phyloP scores from a whole-genome alignment of 441 rosid species.

The Croton setiger region DNA sequence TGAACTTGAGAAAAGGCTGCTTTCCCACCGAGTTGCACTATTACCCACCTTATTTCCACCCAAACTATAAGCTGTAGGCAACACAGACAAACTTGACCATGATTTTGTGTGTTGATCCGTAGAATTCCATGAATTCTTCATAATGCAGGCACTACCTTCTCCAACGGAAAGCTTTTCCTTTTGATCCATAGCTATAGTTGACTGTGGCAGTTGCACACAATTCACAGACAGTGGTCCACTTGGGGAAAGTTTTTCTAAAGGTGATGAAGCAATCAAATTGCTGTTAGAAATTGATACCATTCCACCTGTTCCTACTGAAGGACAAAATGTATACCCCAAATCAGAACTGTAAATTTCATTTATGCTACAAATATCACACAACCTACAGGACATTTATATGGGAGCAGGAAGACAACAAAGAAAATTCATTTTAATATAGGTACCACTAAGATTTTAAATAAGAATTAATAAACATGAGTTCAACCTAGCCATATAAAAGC shows the following conservation, averaged over 20 bases:
- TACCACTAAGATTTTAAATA: neutral
- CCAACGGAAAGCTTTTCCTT: conserved; percentile 31
- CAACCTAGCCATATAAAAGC: conserved; percentile 1
- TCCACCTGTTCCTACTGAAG: conserved; percentile 31
- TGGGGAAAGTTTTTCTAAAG: conserved; percentile 32
- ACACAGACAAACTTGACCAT: conserved; percentile 31
- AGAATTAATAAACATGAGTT: neutral
- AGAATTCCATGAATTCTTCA: conserved; percentile 34
- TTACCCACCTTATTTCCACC: conserved; percentile 28
- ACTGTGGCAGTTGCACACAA: conserved; percentile 33
- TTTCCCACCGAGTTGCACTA: conserved; percentile 45
- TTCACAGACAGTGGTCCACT: conserved; percentile 23
- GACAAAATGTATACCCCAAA: conserved; percentile 15
- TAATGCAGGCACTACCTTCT: conserved; percentile 32
- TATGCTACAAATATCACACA: neutral
- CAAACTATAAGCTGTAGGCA: conserved; percentile 27
- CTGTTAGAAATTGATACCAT: conserved; percentile 25
- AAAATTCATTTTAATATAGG: conserved; percentile 5
- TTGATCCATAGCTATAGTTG: conserved; percentile 32
- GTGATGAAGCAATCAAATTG: conserved; percentile 41
- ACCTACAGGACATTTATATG: neutral
- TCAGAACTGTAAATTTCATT: conserved; percentile 9
- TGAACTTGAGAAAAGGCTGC: conserved; percentile 72
- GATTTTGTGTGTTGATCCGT: conserved; percentile 32
- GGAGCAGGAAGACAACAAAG: neutral